Base-by-base conservation (phyloP, 331 rosid species). In the Telfairia occidentalis region DNA sequence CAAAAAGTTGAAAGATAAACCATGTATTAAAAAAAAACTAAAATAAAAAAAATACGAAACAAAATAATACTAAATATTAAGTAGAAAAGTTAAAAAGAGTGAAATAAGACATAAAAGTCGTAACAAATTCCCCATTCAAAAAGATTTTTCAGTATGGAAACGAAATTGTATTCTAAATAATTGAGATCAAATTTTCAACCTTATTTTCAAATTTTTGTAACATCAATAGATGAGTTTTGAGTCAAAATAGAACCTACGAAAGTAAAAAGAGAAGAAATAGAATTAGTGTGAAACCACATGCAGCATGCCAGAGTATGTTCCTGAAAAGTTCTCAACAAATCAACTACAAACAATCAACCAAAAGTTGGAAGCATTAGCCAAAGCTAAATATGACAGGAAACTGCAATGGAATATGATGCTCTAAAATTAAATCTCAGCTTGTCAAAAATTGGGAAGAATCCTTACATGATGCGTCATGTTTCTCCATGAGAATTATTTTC, bases 401-500 rank as follows among this genome's bases (percentile, higher is more conserved):
- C 35, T 24, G 23, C 74, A 69, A 67, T 69, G 21, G 37, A 13
- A 69, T 19, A 24, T 43, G 35, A 9, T 43, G 54, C 19, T 67
- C 24, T 45, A 71, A 45, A 70, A 45, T 46, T 11, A 43, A 43
- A 43, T 16, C 75, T 70, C 74, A 45, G 11, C 28, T 15, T 46
- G 4, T 71, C 59, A 71, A 71, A 71, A 71, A 8, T 71, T 46
- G 58, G 75, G 26, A 9, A 15, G 59, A 46, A 29, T 46, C 8
- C 43, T 42, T 15, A 46, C 42, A 28, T 45, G 42, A 46, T 46
- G 58, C 58, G 42, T 16, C 28, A 35, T 26, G 59, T 29, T 48
- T 71, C 75, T 71, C 75, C 59, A 29, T 45, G 75, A 48, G 59
- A 29, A 71, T 71, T 71, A 71, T 71, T 70, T 45, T 48, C 29